Evolutionary conservation across 2,329 filamentous ascomycete species (phyloP), one percentile per base, ranked within the genome.

Genomic region (Amauroascus verrucosus): DNA sequence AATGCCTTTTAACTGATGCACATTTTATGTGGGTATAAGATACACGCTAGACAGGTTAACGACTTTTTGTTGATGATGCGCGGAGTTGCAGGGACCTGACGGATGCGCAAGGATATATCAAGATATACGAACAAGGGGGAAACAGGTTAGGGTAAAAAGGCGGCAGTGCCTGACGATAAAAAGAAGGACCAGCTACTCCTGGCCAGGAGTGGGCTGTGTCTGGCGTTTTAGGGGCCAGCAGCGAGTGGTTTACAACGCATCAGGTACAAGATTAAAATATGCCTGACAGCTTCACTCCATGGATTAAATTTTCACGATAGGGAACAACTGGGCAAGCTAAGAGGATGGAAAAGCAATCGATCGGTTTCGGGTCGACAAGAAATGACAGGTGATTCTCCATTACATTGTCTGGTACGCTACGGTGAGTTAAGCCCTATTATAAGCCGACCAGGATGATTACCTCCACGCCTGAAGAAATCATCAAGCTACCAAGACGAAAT

Each of bases 361-460:
- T 26, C 37, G 37, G 40, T 43, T 51, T 51, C 14, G 28, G 28
- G 26, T 51, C 26, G 13, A 44, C 6, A 24, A n/a, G 14, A 38
- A 28, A 48, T 35, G 48, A 43, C 48, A 35, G 48, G 28, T 44
- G 48, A 51, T 44, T 43, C 38, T 43, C 48, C 38, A 35, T 43
- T 33, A 16, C 48, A 33, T 43, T 50, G 32, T 45, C 50, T 37
- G 50, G 50, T 37, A 52, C 50, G 41, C 50, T 52, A 45, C 41
- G 50, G 50, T 41, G 43, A 33, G 43, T 52, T 52, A 52, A 52
- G 50, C 50, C 50, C 50, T 52, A 52, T 41, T 52, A 16, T 45
- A 37, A 38, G 22, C 30, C 20, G 50, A 32, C 50, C 16, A 38
- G 50, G 50, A 51, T 35, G 33, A 37, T 16, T 22, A 11, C 44